Percentiles rank a stretch among this genome's conserved stretches.
Conservation (phyloP, 2,329 filamentous ascomycete genomes). For the Alternaria gaisen region DNA sequence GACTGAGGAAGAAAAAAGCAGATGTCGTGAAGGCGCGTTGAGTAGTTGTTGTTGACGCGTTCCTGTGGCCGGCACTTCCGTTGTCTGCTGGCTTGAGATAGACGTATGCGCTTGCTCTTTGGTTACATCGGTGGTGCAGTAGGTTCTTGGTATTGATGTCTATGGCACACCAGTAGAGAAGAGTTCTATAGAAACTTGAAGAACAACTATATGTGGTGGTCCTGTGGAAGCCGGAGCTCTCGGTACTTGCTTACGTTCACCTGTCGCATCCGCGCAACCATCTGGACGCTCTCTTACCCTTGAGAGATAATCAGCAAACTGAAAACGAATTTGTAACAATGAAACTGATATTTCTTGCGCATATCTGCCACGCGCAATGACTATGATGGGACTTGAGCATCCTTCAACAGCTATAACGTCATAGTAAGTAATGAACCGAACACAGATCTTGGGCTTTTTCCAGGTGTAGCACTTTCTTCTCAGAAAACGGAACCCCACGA, state of each 20-base stretch:
- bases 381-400: neutral
- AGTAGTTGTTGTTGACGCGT: neutral
- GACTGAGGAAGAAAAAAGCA: constrained; percentile 8
- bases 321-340: neutral
- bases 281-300: neutral
- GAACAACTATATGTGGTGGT: neutral
- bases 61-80: constrained; percentile 1
- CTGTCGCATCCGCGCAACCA: neutral
- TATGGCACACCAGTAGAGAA: neutral
- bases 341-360: neutral
- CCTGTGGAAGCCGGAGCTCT: neutral
- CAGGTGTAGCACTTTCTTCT: neutral
- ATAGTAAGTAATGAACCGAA: neutral
- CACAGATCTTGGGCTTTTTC: neutral
- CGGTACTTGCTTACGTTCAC: neutral
- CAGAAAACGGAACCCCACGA: neutral
- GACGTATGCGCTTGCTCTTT: neutral
- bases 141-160: neutral
- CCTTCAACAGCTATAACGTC: neutral
- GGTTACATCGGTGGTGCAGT: constrained; percentile 4
- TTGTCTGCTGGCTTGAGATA: neutral
- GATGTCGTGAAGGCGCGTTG: constrained; percentile 10
- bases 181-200: neutral
- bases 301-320: neutral
- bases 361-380: neutral